phyloP scores from a whole-genome alignment of 2,329 filamentous ascomycete genomes.

The Colletotrichum chlorophyti region DNA sequence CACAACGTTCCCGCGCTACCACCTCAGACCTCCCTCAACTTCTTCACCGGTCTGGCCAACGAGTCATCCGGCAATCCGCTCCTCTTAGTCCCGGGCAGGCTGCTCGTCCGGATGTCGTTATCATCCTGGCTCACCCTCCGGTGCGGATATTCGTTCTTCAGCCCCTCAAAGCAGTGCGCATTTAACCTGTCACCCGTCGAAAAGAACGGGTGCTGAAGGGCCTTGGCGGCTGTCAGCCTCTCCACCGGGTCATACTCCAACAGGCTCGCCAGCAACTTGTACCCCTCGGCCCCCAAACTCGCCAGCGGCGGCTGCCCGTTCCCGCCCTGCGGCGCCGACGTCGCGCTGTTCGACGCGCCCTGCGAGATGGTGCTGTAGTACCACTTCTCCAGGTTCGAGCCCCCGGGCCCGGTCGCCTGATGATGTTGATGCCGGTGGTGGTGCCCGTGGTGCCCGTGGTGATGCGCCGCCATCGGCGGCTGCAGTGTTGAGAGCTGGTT shows the following conservation, averaged over 20 bases:
- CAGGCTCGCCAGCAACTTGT: constrained; percentile 80
- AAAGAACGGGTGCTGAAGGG: constrained; percentile 92
- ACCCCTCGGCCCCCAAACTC: constrained; percentile 77
- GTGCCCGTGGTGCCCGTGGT: constrained; percentile 49
- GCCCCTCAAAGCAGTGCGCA: constrained; percentile 88
- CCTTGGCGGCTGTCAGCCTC: constrained; percentile 84
- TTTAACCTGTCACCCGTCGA: constrained; percentile 74
- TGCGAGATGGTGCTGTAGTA: constrained; percentile 75
- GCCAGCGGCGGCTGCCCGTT: constrained; percentile 47
- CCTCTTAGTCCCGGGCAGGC: constrained; percentile 88
- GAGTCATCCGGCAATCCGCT: constrained; percentile 84
- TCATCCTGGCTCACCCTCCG: constrained; percentile 92
- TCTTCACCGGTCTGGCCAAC: constrained; percentile 68
- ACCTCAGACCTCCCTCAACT: constrained; percentile 59
- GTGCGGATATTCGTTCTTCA: constrained; percentile 88
- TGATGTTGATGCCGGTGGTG: constrained; percentile 36
- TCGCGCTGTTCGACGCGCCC: constrained; percentile 54
- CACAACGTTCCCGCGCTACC: not conserved
- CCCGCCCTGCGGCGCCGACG: constrained; percentile 46
- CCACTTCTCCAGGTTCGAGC: constrained; percentile 76
- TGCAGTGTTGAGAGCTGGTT: constrained; percentile 68
- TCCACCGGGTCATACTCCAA: constrained; percentile 94
- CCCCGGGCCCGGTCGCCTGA: constrained; percentile 34
- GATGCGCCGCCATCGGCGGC: constrained; percentile 54
- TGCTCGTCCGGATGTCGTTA: constrained; percentile 91